Evolutionary conservation across 192 early-diverging fungal genomes (phyloP), one percentile per base, ranked within the genome.

Genomic region (Coemansia umbellata): DNA sequence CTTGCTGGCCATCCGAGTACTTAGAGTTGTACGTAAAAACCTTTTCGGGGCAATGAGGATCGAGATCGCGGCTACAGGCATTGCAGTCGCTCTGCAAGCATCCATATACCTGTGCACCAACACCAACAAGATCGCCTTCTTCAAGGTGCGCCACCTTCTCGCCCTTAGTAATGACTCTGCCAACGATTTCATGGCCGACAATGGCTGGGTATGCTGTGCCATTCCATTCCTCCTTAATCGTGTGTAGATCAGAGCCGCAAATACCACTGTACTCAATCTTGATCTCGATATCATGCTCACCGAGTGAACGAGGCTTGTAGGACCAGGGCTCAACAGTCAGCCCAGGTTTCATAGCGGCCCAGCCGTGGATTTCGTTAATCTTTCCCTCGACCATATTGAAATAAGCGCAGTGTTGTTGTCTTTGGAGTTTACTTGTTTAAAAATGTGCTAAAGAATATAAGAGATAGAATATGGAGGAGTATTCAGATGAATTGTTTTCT

Each of bases 191-290:
- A 47, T 91, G 87, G 9, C 87, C 84, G 28, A 80, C 80, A 28
- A 88, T 79, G 8, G 69, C 58, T 22, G 75, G 71, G 39, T 72
- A 66, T 18, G 15, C 27, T 15, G 78, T 59, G 18, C 57, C 51
- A 8, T 75, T 57, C 84, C 87, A 85, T 51, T 80, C 87, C 7
- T 74, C 63, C 51, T 79, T 80, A 39, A 82, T 48, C 31, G 78
- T 84, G 72, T 93, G 88, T 32, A 90, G 55, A 59, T 93, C 91
- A 5, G 85, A 81, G 40, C 83, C 84, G 58, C 90, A 92, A 47
- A 91, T 83, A 32, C 88, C 87, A 54, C 86, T 85, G 66, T 85
- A 81, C 14, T 79, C 67, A 51, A 91, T 84, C 66, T 88, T 69
- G 44, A 92, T 88, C 60, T 86, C 83, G 30, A 91, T 79, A 56